phyloP scores from a whole-genome alignment of 768 basidiomycete species.

The Suillus tomentosus region DNA sequence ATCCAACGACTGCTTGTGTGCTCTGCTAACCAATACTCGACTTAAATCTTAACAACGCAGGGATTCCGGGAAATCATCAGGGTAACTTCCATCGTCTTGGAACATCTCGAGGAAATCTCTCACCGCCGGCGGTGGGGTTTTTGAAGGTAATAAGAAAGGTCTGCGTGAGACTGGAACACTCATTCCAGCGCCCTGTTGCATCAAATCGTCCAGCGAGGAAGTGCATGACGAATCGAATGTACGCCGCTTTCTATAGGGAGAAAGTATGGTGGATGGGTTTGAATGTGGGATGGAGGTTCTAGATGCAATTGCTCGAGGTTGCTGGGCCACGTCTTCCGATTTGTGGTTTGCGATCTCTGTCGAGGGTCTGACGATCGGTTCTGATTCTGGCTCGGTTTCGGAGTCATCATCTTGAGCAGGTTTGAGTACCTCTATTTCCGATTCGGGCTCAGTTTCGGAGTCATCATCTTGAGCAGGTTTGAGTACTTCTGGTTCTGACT shows the following conservation, averaged over 20 bases:
- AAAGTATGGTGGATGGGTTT: neutral
- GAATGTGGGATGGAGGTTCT: neutral
- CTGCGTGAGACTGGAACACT: slow-evolving; percentile 11
- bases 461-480: slow-evolving; percentile 22
- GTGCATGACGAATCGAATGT: slow-evolving; percentile 7
- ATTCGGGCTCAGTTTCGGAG: slow-evolving; percentile 36
- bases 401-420: slow-evolving; percentile 27
- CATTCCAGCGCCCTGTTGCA: slow-evolving; percentile 16
- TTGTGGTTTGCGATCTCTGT: slow-evolving; percentile 18
- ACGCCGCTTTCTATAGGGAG: slow-evolving; percentile 25
- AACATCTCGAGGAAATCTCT: slow-evolving; percentile 37
- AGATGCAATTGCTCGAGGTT: slow-evolving; percentile 1
- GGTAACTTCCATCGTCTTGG: slow-evolving; percentile 36
- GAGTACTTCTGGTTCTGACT: slow-evolving; percentile 25
- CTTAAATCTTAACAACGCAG: slow-evolving; percentile 15
- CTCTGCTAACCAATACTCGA: neutral
- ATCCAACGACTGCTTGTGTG: neutral
- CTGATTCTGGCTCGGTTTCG: slow-evolving; percentile 36
- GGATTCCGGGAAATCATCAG: slow-evolving; percentile 36
- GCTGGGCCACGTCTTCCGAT: slow-evolving; percentile 8
- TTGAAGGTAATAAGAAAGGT: slow-evolving; percentile 9
- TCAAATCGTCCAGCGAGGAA: slow-evolving; percentile 9
- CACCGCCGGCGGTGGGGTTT: slow-evolving; percentile 30
- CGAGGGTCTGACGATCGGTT: slow-evolving; percentile 16
- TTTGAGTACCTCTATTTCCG: slow-evolving; percentile 20